phyloP scores from a whole-genome alignment of 202 grass and related monocot species.

The Digitaria exilis region DNA sequence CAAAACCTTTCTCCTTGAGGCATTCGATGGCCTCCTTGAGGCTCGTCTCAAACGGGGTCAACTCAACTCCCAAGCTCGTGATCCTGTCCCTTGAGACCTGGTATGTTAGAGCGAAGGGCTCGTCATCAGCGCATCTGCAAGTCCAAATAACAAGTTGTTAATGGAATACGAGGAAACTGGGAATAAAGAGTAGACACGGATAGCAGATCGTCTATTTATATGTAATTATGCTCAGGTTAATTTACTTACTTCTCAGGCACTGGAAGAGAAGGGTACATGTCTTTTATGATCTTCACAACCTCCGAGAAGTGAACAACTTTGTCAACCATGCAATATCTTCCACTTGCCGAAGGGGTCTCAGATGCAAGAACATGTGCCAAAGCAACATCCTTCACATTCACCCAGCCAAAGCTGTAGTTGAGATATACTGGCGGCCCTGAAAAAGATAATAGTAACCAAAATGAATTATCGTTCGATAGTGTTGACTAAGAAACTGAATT shows the following conservation, averaged over 20 bases:
- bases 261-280: conserved; percentile 52
- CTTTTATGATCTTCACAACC: conserved; percentile 53
- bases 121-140: conserved; percentile 32
- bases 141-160: neutral
- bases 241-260: conserved; percentile 69
- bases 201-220: neutral
- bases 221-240: neutral
- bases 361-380: conserved; percentile 53
- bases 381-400: conserved; percentile 65
- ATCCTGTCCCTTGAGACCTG: conserved; percentile 48
- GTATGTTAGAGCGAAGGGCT: conserved; percentile 32
- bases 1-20: conserved; percentile 40
- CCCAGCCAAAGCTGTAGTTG: conserved; percentile 51
- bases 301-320: conserved; percentile 55
- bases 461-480: neutral
- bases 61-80: conserved; percentile 30
- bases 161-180: neutral
- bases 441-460: neutral
- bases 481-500: neutral
- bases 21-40: conserved; percentile 41
- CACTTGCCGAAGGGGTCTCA: conserved; percentile 56
- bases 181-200: neutral
- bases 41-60: conserved; percentile 32
- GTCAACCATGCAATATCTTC: conserved; percentile 62
- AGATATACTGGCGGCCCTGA: conserved; percentile 56